Evolutionary conservation across 352 stramenopile genomes (phyloP), one percentile per base, ranked within the genome.

Genomic region (Peronospora farinosa): DNA sequence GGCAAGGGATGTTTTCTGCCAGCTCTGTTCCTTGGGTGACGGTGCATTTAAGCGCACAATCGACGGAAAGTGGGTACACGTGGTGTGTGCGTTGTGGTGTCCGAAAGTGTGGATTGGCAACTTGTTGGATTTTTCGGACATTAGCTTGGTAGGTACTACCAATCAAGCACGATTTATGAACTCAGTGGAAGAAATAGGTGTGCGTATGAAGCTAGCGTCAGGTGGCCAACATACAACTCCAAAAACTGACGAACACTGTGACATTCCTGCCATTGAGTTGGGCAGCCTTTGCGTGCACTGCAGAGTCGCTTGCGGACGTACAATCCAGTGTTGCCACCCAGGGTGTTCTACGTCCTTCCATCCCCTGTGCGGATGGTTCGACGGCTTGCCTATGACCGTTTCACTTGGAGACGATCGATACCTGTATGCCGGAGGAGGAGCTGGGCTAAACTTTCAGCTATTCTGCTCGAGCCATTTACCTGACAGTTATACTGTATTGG

Each of bases 11-110:
- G 81, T 95, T 5, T 90, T 88, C 37, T 96, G 86, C 37, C 78
- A 88, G 51, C 64, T 96, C 11, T 96, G 86, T 50, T 83, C 85
- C n/a, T 53, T 91, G 15, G 54, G 69, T 7, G 80, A 95, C 23
- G 86, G 86, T 13, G 86, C 86, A 7, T 87, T 96, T 42, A 96
- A 96, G 57, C 66, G 68, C 15, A 94, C 84, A 0, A 59, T 88
- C 23, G 84, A 93, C 48, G 79, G 75, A 2, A 92, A 90, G 38
- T 96, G 84, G 83, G 84, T 93, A 0, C 87, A 96, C 31, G 70
- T 95, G 5, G 72, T 92, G 9, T 96, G 87, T 41, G 80, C 82
- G n/a, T 45, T 96, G n/a, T 94, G 84, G 77, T 90, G 78, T 39
- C 87, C 87, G 3, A 88, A 84, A 36, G 72, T 90, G 3, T 92